Evolutionary conservation across 2,329 filamentous ascomycete genomes (phyloP), one percentile per base, ranked within the genome.

Genomic region (Fusarium fujikuroi): DNA sequence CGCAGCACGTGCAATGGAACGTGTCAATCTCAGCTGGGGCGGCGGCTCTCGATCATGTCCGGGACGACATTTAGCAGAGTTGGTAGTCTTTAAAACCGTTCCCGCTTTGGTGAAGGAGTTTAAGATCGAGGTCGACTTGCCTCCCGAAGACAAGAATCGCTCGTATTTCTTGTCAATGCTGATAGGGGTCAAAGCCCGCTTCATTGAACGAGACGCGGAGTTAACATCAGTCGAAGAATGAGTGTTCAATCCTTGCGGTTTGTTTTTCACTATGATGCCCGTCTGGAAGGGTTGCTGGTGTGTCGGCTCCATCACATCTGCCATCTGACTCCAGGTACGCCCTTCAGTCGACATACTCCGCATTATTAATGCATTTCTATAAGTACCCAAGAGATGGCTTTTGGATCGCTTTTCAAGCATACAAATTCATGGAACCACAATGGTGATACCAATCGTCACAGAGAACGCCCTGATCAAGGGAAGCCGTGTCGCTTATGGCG

Each of bases 121-220:
- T 60, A 81, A 85, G 10, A 76, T 88, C 0, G 76, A 84, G 60
- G 79, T 84, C 7, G 60, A 49, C 11, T 73, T 85, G 69, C 85
- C 85, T 1, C 70, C 74, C 0, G 82, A 85, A 5, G 76, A 82
- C 6, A 77, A 83, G 3, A 82, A 83, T 47, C 81, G 80, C 5
- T 84, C 84, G 14, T 88, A 88, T 61, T 89, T 88, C 62, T 78
- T 89, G 77, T 86, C 85, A 2, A 87, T 88, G 83, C 68, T 87
- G 73, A 86, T 84, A 0, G 86, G 86, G 0, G 83, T 85, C 7
- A 84, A 78, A 69, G 85, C 76, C 2, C 78, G 80, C 1, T 88
- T 88, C 40, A 30, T 78, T 14, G 65, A 62, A 15, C 61, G 70
- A 52, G 32, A 56, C 12, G 8, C 9, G 16, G 18, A 25, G 9